Base-by-base conservation (phyloP, 768 basidiomycete genomes). In the Psilocybe tampanensis region DNA sequence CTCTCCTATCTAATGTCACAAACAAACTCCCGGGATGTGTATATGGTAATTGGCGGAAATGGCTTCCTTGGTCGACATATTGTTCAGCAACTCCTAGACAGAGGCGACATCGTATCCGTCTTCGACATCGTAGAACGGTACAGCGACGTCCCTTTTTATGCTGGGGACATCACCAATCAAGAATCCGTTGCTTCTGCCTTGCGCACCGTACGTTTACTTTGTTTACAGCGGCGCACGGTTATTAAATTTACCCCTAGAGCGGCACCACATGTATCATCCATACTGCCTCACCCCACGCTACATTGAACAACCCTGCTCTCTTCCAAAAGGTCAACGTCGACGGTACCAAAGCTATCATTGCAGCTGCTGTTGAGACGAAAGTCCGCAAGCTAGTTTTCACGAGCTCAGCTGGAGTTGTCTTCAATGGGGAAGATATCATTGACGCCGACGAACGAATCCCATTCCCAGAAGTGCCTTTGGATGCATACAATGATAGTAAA, bases 401-500 rank as follows among this genome's bases (percentile, higher is more conserved):
- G 9, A 92, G 90, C 64, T 94, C 93, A 23, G 94, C 93, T 1
- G 93, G 94, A 32, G 91, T 96, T 17, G 85, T 92, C 3, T 98
- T 92, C 75, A 88, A 92, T 55, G 94, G 95, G 0, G 74, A 74
- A 17, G 85, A 95, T 71, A 79, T 94, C 50, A 82, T 91, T 57
- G 86, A 94, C 67, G 83, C 89, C 26, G 97, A 99, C 72, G 97
- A 99, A 74, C 86, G 97, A 8, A 70, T 91, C 39, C 84, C 86
- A 0, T 80, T 83, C 57, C 93, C 94, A 0, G 81, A 82, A 41
- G 83, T 83, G 34, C 85, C 87, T 3, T 79, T 94, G 70, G 95
- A 98, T 70, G 88, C 90, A 0, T 99, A 99, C 74, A 98, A 95
- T 68, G 89, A 90, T 56, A 94, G 95, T 12, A 99, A 99, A 72